These are phyloP conservation scores for Babjeviella inositovora DNA, from an alignment of 805 yeast species.

Conservation along the genomic window DNA sequence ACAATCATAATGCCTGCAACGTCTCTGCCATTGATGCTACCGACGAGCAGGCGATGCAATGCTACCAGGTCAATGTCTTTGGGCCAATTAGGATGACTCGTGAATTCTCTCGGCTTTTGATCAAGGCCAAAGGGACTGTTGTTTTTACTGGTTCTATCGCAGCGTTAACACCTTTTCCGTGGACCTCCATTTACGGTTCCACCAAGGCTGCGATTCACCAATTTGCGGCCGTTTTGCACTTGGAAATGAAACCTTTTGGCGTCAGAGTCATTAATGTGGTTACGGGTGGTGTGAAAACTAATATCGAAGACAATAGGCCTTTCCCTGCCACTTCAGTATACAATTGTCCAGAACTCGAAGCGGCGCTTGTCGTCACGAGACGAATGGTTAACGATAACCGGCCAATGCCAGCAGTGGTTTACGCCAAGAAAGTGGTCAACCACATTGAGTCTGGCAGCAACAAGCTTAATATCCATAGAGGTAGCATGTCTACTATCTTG, in stretches of 20 bases:
- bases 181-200: conserved; percentile 48
- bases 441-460: conserved; percentile 23
- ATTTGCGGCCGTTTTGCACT: conserved; percentile 43
- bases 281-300: conserved; percentile 65
- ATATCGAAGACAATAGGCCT: conserved; percentile 51
- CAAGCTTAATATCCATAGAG: conserved; percentile 40
- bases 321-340: conserved; percentile 40
- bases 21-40: conserved; percentile 54
- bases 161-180: conserved; percentile 56
- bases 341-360: conserved; percentile 29
- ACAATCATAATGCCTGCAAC: too few species aligned
- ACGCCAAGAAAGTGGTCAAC: conserved; percentile 36
- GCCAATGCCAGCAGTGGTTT: conserved; percentile 45
- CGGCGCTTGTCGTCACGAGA: conserved; percentile 32
- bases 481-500: conserved; percentile 23
- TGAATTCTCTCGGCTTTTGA: conserved; percentile 35
- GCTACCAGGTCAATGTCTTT: conserved; percentile 51
- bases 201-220: conserved; percentile 67
- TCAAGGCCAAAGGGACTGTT: conserved; percentile 52
- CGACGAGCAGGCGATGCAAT: conserved; percentile 30
- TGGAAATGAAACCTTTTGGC: conserved; percentile 58
- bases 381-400: conserved; percentile 39
- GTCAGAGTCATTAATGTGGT: conserved; percentile 54
- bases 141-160: conserved; percentile 64
- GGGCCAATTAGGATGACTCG: conserved; percentile 54